Evolutionary conservation across 495 filamentous ascomycete species (phyloP).

Genomic region (Lophium mytilinum): DNA sequence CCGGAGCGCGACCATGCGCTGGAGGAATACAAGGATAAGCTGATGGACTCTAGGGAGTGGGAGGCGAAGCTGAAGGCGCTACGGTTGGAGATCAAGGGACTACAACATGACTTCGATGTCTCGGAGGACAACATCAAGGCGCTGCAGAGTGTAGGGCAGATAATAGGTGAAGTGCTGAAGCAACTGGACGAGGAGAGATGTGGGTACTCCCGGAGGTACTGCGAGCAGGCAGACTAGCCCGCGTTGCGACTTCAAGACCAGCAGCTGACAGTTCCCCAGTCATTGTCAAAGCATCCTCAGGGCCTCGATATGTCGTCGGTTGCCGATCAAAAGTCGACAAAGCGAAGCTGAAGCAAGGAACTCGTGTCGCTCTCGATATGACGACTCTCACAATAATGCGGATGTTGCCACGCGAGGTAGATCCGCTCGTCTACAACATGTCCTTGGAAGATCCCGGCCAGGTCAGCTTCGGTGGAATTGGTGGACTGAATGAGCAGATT

Average conservation of each 20-base stretch:
- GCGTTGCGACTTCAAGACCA: not conserved
- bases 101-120: slow-evolving; percentile 89
- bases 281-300: slow-evolving; percentile 89
- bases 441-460: slow-evolving; percentile 96
- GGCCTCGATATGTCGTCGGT: slow-evolving; percentile 95
- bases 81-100: slow-evolving; percentile 85
- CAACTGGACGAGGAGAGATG: slow-evolving; percentile 99
- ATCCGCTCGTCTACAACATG: slow-evolving; percentile 99
- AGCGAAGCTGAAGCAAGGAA: slow-evolving; percentile 92
- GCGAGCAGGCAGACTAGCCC: not conserved
- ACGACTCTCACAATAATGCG: slow-evolving; percentile 99
- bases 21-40: slow-evolving; percentile 81
- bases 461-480: slow-evolving; percentile 97
- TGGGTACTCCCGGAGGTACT: slow-evolving; percentile 39
- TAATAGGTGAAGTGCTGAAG: slow-evolving; percentile 98
- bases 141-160: slow-evolving; percentile 96
- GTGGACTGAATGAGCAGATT: slow-evolving; percentile 98
- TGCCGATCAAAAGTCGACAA: slow-evolving; percentile 98
- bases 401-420: slow-evolving; percentile 97
- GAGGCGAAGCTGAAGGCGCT: slow-evolving; percentile 92
- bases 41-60: slow-evolving; percentile 95
- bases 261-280: slow-evolving; percentile 32
- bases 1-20: slow-evolving; percentile 76
- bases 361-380: slow-evolving; percentile 98
- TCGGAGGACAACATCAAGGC: slow-evolving; percentile 99